Evolutionary conservation across 441 rosid species (phyloP).

Genomic region (Macaranga tanarius): DNA sequence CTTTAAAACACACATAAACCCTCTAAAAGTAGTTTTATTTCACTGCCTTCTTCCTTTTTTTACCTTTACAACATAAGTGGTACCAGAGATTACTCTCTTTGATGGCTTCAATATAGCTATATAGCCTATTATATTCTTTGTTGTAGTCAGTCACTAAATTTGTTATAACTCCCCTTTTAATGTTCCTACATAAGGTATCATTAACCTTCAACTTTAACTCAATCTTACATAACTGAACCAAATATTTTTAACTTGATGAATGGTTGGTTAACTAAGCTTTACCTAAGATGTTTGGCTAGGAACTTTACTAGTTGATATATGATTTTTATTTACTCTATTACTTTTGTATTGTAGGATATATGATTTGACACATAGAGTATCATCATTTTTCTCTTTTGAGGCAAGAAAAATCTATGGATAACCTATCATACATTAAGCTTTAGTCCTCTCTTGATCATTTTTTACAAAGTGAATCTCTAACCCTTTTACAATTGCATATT

Average conservation of each 20-base stretch:
- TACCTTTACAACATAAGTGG: background rate
- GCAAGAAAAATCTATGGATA: background rate
- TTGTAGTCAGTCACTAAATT: no score
- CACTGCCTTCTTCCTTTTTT: background rate
- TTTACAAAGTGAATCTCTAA: background rate
- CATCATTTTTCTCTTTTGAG: background rate
- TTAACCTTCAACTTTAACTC: no score
- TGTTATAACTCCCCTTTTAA: no score
- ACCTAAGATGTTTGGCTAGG: no score
- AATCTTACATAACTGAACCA: no score
- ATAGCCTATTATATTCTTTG: no score
- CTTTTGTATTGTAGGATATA: no score
- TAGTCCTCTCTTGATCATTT: background rate
- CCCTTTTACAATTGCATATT: background rate
- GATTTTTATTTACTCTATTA: no score
- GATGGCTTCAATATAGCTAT: no score
- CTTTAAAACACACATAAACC: background rate
- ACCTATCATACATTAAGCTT: background rate
- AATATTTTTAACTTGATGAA: no score
- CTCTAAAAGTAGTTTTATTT: background rate
- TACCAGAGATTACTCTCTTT: background rate
- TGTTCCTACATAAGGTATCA: background rate
- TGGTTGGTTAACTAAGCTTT: no score
- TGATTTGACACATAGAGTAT: background rate
- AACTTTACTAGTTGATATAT: no score